Evolutionary conservation across 2,329 filamentous ascomycete genomes (phyloP), one percentile per base, ranked within the genome.

Genomic region (Colletotrichum eleusines): DNA sequence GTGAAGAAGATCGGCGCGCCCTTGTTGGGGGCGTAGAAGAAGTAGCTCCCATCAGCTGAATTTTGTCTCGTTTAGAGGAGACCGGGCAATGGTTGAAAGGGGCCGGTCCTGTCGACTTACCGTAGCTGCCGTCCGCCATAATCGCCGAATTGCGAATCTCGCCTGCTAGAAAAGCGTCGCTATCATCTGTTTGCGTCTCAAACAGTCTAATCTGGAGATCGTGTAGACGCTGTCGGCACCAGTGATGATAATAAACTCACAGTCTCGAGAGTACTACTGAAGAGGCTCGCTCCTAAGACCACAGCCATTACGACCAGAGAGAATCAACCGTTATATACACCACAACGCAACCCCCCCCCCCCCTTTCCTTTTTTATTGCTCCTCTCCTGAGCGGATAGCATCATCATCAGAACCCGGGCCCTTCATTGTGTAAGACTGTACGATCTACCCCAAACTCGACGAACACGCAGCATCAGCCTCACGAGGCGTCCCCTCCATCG

Each of bases 1-100:
- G 81, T 77, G 71, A 86, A 86, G 78, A 86, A 85, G 40, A 86
- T 77, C 3, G 84, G 80, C 0, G 84, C 85, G 1, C 81, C 83
- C 73, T 84, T 84, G 67, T 85, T 85, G 0, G 84, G 83, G 11
- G 81, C 82, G 69, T 84, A 86, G 74, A 85, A 82, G 79, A 80
- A 87, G 44, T 81, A 79, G 69, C 82, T 86, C 0, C 79, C 81
- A 1, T 79, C 74, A 44, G 85, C 82, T 84, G 65, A 18, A 3
- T 33, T 14, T 42, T 42, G 3, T n/a, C 6, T 48, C 44, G 42
- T 63, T 31, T 2, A 54, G 40, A 51, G 7, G n/a, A 5, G 55
- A 8, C 18, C 18, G 33, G n/a, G 51, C 38, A 54, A 20, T 68
- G 20, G 11, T 33, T 20, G 50, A 53, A n/a, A 20, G n/a, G 11